Evolutionary conservation across 2,329 filamentous ascomycete genomes (phyloP), one percentile per base, ranked within the genome.

Genomic region (Aureobasidium uvarum): DNA sequence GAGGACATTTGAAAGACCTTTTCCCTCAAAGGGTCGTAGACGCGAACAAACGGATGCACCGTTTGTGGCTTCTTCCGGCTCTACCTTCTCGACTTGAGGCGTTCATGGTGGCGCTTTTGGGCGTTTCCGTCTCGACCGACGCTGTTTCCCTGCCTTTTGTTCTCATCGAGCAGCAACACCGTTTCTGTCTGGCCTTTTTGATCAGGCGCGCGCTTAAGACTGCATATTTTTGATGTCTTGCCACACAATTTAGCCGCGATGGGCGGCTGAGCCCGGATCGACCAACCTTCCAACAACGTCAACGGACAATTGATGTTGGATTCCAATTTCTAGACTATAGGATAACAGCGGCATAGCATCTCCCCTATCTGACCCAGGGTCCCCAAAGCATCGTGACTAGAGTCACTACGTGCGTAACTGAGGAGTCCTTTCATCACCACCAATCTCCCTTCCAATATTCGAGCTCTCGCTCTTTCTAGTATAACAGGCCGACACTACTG

Each of bases 111-210:
- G 54, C 54, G 54, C 28, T 38, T 58, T 13, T 16, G 16, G 54
- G 54, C 54, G 25, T 45, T 36, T 20, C 39, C 39, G 54, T 39
- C 54, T 58, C 25, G 54, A 43, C 39, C 54, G 23, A n/a, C 23
- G n/a, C 54, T 39, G 54, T 58, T 58, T 31, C 10, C 39, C n/a
- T 58, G 18, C 54, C 54, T 31, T 58, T 58, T 36, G 10, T 46
- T 43, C 54, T 23, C 39, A 58, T 58, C 54, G 39, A 23, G 54
- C 38, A 51, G 48, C 41, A 43, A 23, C 54, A 18, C 54, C 54
- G 54, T 58, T 58, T 10, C 54, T 58, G 39, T 58, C 54, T 58
- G 54, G 54, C 54, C 54, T 8, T 58, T 58, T 33, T 13, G 54
- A 58, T 43, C 54, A 58, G 54, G 16, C 54, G 39, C 54, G 54